phyloP scores from a whole-genome alignment of 176 grass and related monocot genomes.

The Cenchrus fungigraminus region DNA sequence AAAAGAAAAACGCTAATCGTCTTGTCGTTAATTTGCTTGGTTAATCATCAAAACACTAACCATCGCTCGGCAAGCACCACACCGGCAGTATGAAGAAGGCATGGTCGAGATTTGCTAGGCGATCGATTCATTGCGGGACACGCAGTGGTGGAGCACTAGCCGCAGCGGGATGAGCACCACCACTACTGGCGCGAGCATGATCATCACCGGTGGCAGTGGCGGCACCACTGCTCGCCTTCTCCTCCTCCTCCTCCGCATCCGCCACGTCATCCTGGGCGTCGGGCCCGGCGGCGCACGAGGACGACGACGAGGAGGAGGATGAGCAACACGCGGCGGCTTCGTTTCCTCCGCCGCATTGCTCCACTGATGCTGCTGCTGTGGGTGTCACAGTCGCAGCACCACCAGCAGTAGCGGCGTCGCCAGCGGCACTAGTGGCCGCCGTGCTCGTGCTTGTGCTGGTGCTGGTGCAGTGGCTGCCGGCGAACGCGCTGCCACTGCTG shows the following conservation, averaged over 20 bases:
- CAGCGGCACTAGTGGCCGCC: not conserved
- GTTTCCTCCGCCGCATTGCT: constrained; percentile 3
- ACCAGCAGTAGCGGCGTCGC: not conserved
- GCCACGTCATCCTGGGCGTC: not conserved
- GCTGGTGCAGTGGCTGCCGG: not conserved
- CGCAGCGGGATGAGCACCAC: not conserved
- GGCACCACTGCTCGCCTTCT: too few relatives aligned
- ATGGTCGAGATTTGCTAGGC: not conserved
- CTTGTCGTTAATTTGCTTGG: not conserved
- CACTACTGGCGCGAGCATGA: not conserved
- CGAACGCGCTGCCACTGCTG: not conserved
- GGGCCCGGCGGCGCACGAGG: not conserved
- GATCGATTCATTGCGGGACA: not conserved
- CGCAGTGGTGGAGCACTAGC: constrained; percentile 4
- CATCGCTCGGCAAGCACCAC: not conserved
- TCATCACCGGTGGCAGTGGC: not conserved
- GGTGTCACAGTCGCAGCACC: not conserved
- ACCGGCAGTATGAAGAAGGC: not conserved
- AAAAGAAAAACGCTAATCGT: not conserved
- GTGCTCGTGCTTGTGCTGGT: constrained; percentile 18
- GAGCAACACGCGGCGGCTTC: not conserved
- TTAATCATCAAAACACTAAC: constrained; percentile 3
- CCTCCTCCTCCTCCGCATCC: not conserved
- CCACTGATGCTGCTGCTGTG: not conserved
- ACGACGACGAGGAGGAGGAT: constrained; percentile 39